A percentile compares a stretch with the other conserved stretches of the same genome.
Conservation (phyloP, 768 basidiomycete species). For the Lentinula raphanica region DNA sequence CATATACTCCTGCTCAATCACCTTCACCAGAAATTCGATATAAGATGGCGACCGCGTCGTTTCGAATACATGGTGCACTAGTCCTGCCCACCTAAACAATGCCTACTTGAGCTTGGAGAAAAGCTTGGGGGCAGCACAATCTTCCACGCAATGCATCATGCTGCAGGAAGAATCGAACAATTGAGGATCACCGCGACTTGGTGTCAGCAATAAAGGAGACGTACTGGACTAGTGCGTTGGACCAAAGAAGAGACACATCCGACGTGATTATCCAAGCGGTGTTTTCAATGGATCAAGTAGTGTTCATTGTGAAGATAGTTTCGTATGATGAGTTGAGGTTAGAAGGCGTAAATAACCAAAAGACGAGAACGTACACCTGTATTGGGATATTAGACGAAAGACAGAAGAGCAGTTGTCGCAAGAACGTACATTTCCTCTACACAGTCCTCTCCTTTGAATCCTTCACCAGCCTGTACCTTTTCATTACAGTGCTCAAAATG, state of each 20-base stretch:
- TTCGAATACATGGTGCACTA: too few relatives aligned
- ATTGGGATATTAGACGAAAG: conserved; percentile 13
- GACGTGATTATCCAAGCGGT: too few relatives aligned
- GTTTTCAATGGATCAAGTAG: too few relatives aligned
- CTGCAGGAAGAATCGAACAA: background rate
- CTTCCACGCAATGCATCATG: conserved; percentile 13
- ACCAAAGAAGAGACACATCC: background rate
- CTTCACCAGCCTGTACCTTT: conserved; percentile 77
- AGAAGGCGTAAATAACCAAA: conserved; percentile 11
- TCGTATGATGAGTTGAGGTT: background rate
- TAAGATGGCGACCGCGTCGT: too few relatives aligned
- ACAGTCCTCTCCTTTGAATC: conserved; percentile 88
- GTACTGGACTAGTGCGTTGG: conserved; percentile 53
- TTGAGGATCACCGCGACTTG: background rate
- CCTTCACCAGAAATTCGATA: too few relatives aligned
- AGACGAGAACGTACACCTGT: conserved; percentile 26
- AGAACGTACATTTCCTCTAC: conserved; percentile 76
- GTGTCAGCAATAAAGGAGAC: conserved; percentile 22
- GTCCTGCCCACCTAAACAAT: too few relatives aligned
- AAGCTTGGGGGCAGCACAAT: conserved; percentile 69
- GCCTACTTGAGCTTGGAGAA: conserved; percentile 67
- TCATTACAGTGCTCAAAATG: conserved; percentile 92
- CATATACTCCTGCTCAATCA: too few relatives aligned
- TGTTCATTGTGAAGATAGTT: too few relatives aligned
- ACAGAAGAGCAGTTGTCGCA: background rate